Evolutionary conservation across 176 grass and related monocot species (phyloP).

Genomic region (Rhynchospora tenuis): DNA sequence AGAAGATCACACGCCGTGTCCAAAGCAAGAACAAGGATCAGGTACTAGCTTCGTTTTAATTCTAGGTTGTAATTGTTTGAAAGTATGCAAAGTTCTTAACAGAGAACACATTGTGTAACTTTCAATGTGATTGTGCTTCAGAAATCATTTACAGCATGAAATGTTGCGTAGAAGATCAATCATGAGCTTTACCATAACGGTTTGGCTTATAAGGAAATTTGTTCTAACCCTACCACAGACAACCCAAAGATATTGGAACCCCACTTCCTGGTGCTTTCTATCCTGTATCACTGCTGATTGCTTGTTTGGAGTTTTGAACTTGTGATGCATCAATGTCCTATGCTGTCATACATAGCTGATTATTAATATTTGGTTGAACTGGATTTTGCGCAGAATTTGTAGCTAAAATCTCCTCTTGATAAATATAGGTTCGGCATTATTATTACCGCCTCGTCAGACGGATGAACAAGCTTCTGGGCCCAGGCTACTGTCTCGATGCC

Average conservation of each 20-base stretch:
- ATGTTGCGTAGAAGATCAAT: neutral
- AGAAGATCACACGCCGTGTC: conserved; percentile 93
- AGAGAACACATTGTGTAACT: neutral
- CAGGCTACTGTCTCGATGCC: conserved; percentile 86
- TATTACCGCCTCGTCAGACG: conserved; percentile 96
- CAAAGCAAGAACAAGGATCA: conserved; percentile 99
- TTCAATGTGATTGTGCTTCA: neutral
- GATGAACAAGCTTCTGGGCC: conserved; percentile 96
- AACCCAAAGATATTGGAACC: neutral
- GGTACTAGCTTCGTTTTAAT: conserved; percentile 39
- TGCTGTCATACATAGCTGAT: neutral
- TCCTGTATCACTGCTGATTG: neutral
- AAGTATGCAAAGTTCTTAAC: neutral
- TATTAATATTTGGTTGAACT: neutral
- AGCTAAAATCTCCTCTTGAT: neutral
- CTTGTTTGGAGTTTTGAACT: neutral
- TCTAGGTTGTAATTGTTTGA: conserved; percentile 18
- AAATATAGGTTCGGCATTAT: conserved; percentile 94
- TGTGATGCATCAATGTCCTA: neutral
- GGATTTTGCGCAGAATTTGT: neutral
- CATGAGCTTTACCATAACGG: neutral
- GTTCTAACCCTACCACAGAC: neutral
- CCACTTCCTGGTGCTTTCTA: neutral
- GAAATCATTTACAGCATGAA: neutral
- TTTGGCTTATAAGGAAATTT: neutral